Evolutionary conservation across 2,329 filamentous ascomycete genomes (phyloP).

Genomic region (Xylaria digitata): DNA sequence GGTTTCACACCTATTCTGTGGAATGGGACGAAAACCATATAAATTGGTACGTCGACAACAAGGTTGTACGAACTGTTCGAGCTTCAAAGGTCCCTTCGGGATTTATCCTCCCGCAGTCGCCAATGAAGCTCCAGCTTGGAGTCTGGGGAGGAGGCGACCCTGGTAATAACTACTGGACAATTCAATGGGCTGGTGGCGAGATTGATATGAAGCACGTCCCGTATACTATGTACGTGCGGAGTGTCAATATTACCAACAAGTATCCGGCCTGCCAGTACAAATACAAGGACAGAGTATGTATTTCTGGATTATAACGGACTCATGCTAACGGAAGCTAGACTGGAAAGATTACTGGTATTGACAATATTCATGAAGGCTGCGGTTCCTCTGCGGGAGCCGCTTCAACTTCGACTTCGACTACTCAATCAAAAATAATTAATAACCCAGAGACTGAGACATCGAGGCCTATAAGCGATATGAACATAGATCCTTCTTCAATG

Average conservation of each 20-base stretch:
- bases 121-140: constrained; percentile 50
- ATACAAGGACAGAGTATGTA: constrained; percentile 47
- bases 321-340: constrained; percentile 42
- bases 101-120: constrained; percentile 47
- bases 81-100: constrained; percentile 43
- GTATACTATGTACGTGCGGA: constrained; percentile 49
- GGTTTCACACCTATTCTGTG: constrained; percentile 51
- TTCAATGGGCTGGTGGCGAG: constrained; percentile 50
- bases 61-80: constrained; percentile 44
- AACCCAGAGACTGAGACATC: constrained; percentile 29
- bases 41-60: constrained; percentile 48
- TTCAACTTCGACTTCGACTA: constrained; percentile 14
- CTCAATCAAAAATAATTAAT: constrained; percentile 34
- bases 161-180: constrained; percentile 46
- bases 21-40: constrained; percentile 49
- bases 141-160: constrained; percentile 50
- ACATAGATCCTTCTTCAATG: constrained; percentile 4
- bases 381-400: constrained; percentile 17
- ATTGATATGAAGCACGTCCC: constrained; percentile 46
- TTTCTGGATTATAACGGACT: background rate
- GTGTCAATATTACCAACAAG: constrained; percentile 51
- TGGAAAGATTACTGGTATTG: constrained; percentile 44
- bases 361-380: constrained; percentile 45
- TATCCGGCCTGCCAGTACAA: constrained; percentile 49
- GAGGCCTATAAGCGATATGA: constrained; percentile 19